Evolutionary conservation across 345 rosid species (phyloP).

Genomic region (Pelargonium nanum): DNA sequence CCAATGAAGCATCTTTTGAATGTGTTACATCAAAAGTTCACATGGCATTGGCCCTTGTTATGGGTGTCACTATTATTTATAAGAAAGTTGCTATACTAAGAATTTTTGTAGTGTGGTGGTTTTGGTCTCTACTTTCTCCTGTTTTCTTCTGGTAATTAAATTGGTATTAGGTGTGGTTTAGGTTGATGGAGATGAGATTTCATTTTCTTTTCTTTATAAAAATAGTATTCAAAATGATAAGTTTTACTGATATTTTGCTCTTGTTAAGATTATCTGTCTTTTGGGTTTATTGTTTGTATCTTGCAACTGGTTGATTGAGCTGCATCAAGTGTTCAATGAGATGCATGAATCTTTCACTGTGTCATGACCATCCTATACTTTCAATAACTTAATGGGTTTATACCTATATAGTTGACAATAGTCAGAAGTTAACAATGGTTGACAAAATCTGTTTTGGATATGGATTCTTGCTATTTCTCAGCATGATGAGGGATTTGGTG

Average conservation of each 20-base stretch:
- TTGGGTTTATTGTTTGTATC: background rate
- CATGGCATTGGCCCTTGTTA: constrained; percentile 17
- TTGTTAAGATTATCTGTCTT: too few species aligned
- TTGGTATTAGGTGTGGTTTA: constrained; percentile 44
- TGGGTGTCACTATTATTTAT: background rate
- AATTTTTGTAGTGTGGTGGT: constrained; percentile 16
- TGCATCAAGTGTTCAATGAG: background rate
- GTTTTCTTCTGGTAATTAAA: constrained; percentile 38
- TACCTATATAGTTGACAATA: constrained; percentile 24
- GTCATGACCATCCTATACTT: constrained; percentile 9
- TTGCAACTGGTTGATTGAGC: background rate
- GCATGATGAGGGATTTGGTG: background rate
- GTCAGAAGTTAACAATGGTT: constrained; percentile 8
- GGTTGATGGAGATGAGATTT: constrained; percentile 11
- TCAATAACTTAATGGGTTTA: constrained; percentile 19
- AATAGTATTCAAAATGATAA: background rate
- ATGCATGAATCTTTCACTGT: background rate
- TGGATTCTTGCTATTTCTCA: background rate
- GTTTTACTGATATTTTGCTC: background rate
- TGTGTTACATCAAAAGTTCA: constrained; percentile 15
- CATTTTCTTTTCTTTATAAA: background rate
- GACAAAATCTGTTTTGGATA: constrained; percentile 12
- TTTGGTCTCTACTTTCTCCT: constrained; percentile 15
- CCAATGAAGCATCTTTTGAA: constrained; percentile 12
- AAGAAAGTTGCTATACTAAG: background rate